phyloP scores from a whole-genome alignment of 176 grass and related monocot species.

The Phoenix dactylifera region DNA sequence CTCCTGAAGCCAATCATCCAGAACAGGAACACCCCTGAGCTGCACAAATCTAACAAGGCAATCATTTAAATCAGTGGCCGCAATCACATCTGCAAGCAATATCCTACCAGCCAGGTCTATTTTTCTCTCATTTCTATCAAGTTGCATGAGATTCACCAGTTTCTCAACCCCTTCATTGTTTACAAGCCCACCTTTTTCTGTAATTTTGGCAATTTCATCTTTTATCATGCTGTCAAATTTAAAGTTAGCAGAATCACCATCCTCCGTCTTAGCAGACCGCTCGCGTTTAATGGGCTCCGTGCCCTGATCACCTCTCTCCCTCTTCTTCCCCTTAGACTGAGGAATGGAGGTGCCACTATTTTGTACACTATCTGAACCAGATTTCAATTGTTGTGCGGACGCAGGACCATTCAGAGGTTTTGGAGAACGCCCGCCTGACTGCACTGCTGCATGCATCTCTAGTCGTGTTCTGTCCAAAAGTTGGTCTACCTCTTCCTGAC shows the following conservation, averaged over 20 bases:
- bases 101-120: constrained; percentile 4
- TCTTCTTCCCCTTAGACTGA: constrained; percentile 19
- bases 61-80: constrained; percentile 11
- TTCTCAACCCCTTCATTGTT: constrained; percentile 4
- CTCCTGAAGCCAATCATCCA: constrained; percentile 33
- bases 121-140: constrained; percentile 3
- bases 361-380: constrained; percentile 9
- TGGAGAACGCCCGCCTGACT: constrained; percentile 56
- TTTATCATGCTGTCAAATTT: constrained; percentile 2
- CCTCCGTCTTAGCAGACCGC: constrained; percentile 3
- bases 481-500: constrained; percentile 73
- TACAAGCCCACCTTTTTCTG: constrained; percentile 10
- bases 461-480: constrained; percentile 53
- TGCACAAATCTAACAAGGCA: constrained; percentile 20
- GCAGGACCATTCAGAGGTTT: constrained; percentile 49
- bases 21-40: constrained; percentile 13
- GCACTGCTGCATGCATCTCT: constrained; percentile 71
- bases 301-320: constrained; percentile 13
- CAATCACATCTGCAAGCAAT: constrained; percentile 10
- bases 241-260: constrained; percentile 2
- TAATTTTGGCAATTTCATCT: constrained; percentile 8
- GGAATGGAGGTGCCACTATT: constrained; percentile 7
- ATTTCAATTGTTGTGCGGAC: constrained; percentile 30
- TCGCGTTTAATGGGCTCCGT: constrained; percentile 10
- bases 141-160: constrained; percentile 3